phyloP scores from a whole-genome alignment of 1,139 yeast species.

The Debaryomyces sp. region DNA sequence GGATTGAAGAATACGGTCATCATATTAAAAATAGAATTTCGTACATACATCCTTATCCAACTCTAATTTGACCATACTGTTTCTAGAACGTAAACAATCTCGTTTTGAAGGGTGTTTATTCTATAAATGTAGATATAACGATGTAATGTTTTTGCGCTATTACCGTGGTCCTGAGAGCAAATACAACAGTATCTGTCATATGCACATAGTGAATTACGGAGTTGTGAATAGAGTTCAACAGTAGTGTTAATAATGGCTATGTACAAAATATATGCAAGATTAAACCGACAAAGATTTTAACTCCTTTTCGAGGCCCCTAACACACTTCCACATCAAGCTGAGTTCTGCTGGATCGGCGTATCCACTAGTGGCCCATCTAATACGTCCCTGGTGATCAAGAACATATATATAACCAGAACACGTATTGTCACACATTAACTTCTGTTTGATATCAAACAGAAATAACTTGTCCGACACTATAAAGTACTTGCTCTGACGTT shows the following conservation, averaged over 20 bases:
- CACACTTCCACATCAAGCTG: slow-evolving; percentile 66
- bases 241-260: not conserved
- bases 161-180: no score
- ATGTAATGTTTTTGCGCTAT: no score
- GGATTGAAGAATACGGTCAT: no score
- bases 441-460: slow-evolving; percentile 59
- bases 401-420: slow-evolving; percentile 85
- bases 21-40: no score
- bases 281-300: slow-evolving; percentile 10
- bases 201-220: not conserved
- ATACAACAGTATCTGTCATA: not conserved
- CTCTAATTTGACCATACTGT: no score
- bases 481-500: slow-evolving; percentile 62
- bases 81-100: no score
- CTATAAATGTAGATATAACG: no score
- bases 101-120: no score
- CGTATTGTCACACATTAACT: slow-evolving; percentile 68
- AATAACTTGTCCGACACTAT: slow-evolving; percentile 64
- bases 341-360: slow-evolving; percentile 66
- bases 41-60: no score
- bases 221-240: no score
- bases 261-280: slow-evolving; percentile 7
- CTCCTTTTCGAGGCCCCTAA: slow-evolving; percentile 52
- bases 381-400: slow-evolving; percentile 69
- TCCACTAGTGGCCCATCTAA: slow-evolving; percentile 95